phyloP scores from a whole-genome alignment of 2,329 filamentous ascomycete species.

The Nemania abortiva region DNA sequence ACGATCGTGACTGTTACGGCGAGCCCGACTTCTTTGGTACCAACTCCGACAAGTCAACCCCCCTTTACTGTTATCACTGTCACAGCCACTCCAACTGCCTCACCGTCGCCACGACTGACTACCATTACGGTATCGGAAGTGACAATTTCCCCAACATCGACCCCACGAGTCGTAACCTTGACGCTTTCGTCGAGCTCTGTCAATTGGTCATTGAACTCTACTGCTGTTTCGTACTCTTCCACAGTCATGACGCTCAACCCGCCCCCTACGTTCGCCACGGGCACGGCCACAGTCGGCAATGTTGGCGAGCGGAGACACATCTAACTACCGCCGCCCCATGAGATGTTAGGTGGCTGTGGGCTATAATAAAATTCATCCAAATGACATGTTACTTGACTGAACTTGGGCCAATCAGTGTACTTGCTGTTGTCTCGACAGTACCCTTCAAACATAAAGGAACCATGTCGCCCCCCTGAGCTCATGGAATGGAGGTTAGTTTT shows the following conservation, averaged over 20 bases:
- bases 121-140: slow-evolving; percentile 40
- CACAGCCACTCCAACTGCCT: slow-evolving; percentile 27
- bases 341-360: not conserved
- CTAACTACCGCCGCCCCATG: slow-evolving; percentile 4
- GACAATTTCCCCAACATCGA: slow-evolving; percentile 32
- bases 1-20: slow-evolving; percentile 35
- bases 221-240: slow-evolving; percentile 38
- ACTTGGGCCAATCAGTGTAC: slow-evolving; percentile 19
- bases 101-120: slow-evolving; percentile 24
- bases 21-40: slow-evolving; percentile 10
- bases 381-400: not conserved
- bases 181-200: slow-evolving; percentile 39
- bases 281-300: slow-evolving; percentile 30
- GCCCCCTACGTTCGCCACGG: slow-evolving; percentile 34
- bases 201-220: slow-evolving; percentile 38
- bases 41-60: slow-evolving; percentile 6
- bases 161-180: slow-evolving; percentile 34
- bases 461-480: not conserved
- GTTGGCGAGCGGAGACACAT: slow-evolving; percentile 22
- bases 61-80: slow-evolving; percentile 36
- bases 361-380: not conserved
- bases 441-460: not conserved
- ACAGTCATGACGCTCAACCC: slow-evolving; percentile 37
- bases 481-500: slow-evolving; percentile 5
- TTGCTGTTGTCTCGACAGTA: slow-evolving; percentile 7